These are phyloP conservation scores for Zymoseptoria crescenta DNA, from an alignment of 2,329 filamentous ascomycete genomes.

Conservation along the genomic window DNA sequence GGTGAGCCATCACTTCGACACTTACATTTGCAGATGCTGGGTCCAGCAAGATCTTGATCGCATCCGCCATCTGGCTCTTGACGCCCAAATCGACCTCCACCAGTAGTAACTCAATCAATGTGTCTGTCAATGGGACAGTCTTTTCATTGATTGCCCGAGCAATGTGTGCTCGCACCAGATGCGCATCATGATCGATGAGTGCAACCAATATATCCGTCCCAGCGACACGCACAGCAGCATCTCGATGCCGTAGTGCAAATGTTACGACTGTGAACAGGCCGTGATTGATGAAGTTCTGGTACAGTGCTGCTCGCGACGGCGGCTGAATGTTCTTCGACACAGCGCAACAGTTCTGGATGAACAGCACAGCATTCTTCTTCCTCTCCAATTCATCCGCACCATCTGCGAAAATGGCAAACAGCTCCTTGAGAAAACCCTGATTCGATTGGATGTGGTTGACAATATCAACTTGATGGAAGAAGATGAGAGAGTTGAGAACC, in stretches of 20 bases:
- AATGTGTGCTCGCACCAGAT: slow-evolving; percentile 88
- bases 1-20: slow-evolving; percentile 51
- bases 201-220: slow-evolving; percentile 90
- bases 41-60: slow-evolving; percentile 87
- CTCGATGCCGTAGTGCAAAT: slow-evolving; percentile 77
- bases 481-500: slow-evolving; percentile 93
- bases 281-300: slow-evolving; percentile 81
- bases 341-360: slow-evolving; percentile 91
- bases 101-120: slow-evolving; percentile 81
- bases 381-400: slow-evolving; percentile 54
- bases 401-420: slow-evolving; percentile 76
- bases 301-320: slow-evolving; percentile 69
- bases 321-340: slow-evolving; percentile 93
- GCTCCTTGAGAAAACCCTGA: slow-evolving; percentile 65
- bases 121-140: slow-evolving; percentile 78
- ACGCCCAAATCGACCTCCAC: slow-evolving; percentile 89
- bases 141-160: slow-evolving; percentile 88
- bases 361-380: slow-evolving; percentile 89
- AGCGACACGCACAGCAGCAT: slow-evolving; percentile 78
- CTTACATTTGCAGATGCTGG: slow-evolving; percentile 53
- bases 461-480: slow-evolving; percentile 98
- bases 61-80: slow-evolving; percentile 90
- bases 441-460: slow-evolving; percentile 90
- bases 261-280: slow-evolving; percentile 86
- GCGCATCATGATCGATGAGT: slow-evolving; percentile 89